These are phyloP conservation scores for Globisporangium viniferum DNA, from an alignment of 352 stramenopile species.

Conservation along the genomic window DNA sequence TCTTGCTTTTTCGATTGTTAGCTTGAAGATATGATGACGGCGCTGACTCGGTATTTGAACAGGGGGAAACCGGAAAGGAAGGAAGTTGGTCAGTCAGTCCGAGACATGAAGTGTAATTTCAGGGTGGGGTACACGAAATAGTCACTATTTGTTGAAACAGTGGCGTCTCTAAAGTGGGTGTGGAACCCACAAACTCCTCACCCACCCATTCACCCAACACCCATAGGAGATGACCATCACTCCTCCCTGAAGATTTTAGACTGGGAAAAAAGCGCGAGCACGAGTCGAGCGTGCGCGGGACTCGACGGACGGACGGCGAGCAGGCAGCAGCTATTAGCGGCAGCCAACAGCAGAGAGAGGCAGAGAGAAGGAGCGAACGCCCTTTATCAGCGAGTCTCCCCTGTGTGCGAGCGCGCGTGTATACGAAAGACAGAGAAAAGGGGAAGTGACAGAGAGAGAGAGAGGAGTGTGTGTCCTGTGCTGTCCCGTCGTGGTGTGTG, in stretches of 20 bases:
- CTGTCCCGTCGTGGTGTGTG: not conserved
- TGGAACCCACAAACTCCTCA: not conserved
- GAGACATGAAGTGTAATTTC: not conserved
- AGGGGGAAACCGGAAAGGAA: not conserved
- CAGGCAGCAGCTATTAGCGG: slow-evolving; percentile 1
- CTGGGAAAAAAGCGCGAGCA: not conserved
- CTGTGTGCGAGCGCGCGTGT: not conserved
- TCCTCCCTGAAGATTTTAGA: slow-evolving; percentile 6
- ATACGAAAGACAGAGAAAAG: slow-evolving; percentile 1
- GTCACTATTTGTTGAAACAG: not conserved
- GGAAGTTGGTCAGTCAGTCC: not conserved
- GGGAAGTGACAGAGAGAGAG: not conserved
- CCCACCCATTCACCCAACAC: not conserved
- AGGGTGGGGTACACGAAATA: not conserved
- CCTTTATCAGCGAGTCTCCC: not conserved
- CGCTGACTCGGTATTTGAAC: not conserved
- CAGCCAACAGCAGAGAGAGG: not conserved
- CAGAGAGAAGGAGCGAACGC: not conserved
- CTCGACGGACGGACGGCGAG: slow-evolving; percentile 9
- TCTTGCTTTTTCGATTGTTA: not conserved
- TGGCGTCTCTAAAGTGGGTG: not conserved
- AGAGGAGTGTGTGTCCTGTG: not conserved
- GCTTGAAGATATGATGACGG: slow-evolving; percentile 8
- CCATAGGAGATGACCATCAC: not conserved
- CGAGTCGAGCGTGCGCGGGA: not conserved